Base-by-base conservation (phyloP, 2,329 filamentous ascomycete genomes). In the Aspergillus ochraceoroseus region DNA sequence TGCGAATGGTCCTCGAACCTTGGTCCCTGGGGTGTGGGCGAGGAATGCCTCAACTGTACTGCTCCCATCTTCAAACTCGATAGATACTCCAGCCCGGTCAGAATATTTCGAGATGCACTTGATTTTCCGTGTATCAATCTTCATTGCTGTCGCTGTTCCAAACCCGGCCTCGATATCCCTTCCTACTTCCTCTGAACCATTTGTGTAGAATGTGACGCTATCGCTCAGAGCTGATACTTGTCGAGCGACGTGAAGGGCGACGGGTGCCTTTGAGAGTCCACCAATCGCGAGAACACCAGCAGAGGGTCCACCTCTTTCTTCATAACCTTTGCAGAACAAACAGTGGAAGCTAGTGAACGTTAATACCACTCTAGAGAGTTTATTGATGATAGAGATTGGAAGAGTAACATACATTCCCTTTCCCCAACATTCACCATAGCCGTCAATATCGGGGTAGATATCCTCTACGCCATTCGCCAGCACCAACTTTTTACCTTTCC, bases 271-370 rank as follows among this genome's bases (percentile, higher is more conserved):
- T 9, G 55, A 57, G 9, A 65, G 32, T 30, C 61, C 48, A 1
- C 64, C 69, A 7, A 63, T 61, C 1, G 68, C 71, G 2, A 79
- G 63, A 3, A 78, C 55, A 1, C 74, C 75, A 0, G 67, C 66
- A 0, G 69, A 70, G 0, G 61, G 47, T 1, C 58, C 55, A 1
- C 71, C 73, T 9, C 70, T 66, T 36, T 80, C 73, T 47, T 82
- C 77, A 52, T 70, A 80, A 3, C 78, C 77, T 47, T 80, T 69
- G 55, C 76, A 81, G 48, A 80, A 81, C 47, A 80, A 66, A 46
- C 77, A 81, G 51, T 80, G 76, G 46, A 75, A 80, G 26, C 69
- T 72, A 23, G 4, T 3, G 6, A 28, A 8, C 22, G 18, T 32
- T 17, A 29, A 14, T 18, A 5, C 20, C 5, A 22, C 9, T 22